These are phyloP conservation scores for Starmerella gropengiesseri DNA, from an alignment of 805 yeast species.

Conservation along the genomic window DNA sequence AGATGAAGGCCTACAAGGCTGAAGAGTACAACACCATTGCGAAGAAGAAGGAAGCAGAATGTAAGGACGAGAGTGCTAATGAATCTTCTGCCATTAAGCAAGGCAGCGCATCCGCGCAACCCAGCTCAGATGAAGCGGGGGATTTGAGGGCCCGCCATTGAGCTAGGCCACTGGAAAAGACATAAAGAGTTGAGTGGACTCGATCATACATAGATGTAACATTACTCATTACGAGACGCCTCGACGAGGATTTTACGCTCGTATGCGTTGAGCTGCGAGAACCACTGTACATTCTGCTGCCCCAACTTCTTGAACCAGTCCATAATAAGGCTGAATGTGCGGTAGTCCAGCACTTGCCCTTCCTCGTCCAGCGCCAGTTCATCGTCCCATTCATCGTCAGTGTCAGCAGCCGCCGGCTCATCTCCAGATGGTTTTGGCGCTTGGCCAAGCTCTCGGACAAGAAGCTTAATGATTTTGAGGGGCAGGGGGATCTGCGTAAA, in stretches of 20 bases:
- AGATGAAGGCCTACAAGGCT: constrained; percentile 26
- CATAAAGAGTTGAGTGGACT: too few relatives aligned
- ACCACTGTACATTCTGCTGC: constrained; percentile 17
- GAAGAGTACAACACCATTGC: constrained; percentile 1
- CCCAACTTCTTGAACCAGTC: constrained; percentile 26
- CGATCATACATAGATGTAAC: too few relatives aligned
- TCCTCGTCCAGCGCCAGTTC: constrained; percentile 24
- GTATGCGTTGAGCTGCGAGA: constrained; percentile 14
- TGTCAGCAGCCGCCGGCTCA: constrained; percentile 23
- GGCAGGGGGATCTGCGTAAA: constrained; percentile 60
- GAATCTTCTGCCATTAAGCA: too few relatives aligned
- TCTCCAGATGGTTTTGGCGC: constrained; percentile 40
- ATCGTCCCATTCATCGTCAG: constrained; percentile 35
- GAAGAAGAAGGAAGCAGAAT: not conserved
- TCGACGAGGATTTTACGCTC: constrained; percentile 18
- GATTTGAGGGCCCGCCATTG: too few relatives aligned
- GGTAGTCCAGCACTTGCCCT: constrained; percentile 22
- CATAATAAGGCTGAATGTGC: constrained; percentile 22
- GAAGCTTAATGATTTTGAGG: constrained; percentile 58
- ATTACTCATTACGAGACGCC: constrained; percentile 4
- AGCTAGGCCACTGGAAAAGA: too few relatives aligned
- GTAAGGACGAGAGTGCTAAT: too few relatives aligned
- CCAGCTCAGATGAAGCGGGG: too few relatives aligned
- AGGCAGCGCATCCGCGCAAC: too few relatives aligned
- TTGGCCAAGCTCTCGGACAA: constrained; percentile 51